Base-by-base conservation (phyloP, 2,329 filamentous ascomycete species). In the Pyrenophora graminea region DNA sequence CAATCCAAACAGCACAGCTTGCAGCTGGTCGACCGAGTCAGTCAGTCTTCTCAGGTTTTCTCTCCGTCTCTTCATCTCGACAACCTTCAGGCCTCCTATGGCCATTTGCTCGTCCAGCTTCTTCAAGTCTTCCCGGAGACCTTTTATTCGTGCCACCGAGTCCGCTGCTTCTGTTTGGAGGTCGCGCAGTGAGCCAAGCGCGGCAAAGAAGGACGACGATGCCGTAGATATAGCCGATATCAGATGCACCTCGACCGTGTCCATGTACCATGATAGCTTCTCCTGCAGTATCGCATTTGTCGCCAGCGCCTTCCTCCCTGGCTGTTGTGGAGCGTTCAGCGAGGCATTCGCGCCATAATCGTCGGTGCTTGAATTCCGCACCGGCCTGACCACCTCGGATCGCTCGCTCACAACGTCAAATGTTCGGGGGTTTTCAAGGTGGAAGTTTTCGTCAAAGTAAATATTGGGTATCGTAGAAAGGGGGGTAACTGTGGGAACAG, bases 241-340 rank as follows among this genome's bases (percentile, higher is more conserved):
- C 6, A 99, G 79, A 70, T 99, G 94, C 47, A 99, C 91, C 71
- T 99, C 94, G 18, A 99, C 91, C 0, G 94, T 99, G 71, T 99
- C 94, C 91, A 99, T 96, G 72, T 99, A 99, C 94, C 94, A 99
- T 0, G 94, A 97, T 10, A 99, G 79, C 74, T 99, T 99, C 74
- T 99, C 94, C 71, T 99, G 94, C 31, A 99, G 74, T 51, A 99
- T 99, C 0, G 94, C 94, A 74, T 99, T 99, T 0, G 92, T 97
- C 6, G 93, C 93, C 23, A 99, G 79, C 1, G 90, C 89, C 71
- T 97, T 97, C 53, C 93, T 84, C 7, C 79, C 80, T 10, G 76
- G 74, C 15, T 74, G 71, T 37, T 77, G 70, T 6, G 89, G 86
- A 9, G 82, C 81, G 18, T 81, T 75, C 0, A 81, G 76, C 43